phyloP scores from a whole-genome alignment of 2,329 filamentous ascomycete genomes.

The Ceratocystis destructans region DNA sequence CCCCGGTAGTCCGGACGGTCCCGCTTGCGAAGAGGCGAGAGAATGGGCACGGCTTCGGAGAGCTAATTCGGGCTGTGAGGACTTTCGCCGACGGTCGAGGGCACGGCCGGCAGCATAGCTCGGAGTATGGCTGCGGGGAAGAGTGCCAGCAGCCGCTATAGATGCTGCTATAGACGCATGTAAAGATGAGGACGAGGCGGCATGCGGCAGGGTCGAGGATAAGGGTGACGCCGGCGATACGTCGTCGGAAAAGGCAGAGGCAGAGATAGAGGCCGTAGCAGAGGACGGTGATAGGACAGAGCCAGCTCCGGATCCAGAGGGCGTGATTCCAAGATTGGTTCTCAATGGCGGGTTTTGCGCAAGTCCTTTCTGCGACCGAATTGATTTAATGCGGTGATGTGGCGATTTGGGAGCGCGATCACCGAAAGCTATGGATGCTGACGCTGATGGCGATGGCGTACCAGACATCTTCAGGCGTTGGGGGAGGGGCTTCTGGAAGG shows the following conservation, averaged over 20 bases:
- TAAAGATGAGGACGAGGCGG: constrained; percentile 7
- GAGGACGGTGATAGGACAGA: constrained; percentile 5
- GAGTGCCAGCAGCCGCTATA: constrained; percentile 28
- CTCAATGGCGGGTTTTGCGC: neutral
- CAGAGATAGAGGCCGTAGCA: neutral
- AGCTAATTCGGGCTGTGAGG: constrained; percentile 40
- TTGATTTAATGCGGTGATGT: constrained; percentile 15
- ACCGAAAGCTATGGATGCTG: constrained; percentile 1
- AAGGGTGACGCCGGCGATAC: neutral
- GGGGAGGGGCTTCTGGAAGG: neutral
- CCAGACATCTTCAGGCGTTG: constrained; percentile 7
- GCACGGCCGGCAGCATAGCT: constrained; percentile 47
- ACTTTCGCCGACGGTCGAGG: constrained; percentile 37
- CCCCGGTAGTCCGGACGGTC: constrained; percentile 29
- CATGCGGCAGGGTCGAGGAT: constrained; percentile 5
- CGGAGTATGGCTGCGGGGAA: constrained; percentile 46
- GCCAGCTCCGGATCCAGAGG: neutral
- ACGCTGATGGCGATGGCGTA: neutral
- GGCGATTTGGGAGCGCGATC: constrained; percentile 7
- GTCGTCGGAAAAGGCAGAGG: constrained; percentile 6
- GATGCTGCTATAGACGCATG: constrained; percentile 22
- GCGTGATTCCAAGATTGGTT: neutral
- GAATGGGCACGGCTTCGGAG: constrained; percentile 41
- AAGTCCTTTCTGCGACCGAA: constrained; percentile 13
- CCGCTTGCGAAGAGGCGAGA: constrained; percentile 25